Percentiles rank a stretch among this genome's conserved stretches.
Evolutionary conservation across 1,139 yeast genomes (phyloP).

Genomic region (Zygosaccharomyces pseudobailii): DNA sequence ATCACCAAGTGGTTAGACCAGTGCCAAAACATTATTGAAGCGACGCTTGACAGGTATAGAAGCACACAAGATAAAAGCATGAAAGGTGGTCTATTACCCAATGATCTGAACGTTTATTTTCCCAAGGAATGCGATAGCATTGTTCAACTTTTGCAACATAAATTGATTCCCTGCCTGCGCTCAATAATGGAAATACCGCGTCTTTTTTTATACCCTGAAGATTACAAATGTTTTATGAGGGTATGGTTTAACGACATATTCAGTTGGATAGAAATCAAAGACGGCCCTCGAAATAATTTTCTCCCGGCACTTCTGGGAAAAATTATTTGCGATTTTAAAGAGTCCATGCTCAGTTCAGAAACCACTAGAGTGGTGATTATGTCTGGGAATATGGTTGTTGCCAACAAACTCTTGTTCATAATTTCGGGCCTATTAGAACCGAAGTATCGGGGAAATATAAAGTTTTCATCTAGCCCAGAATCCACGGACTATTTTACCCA

Average conservation of each 20-base stretch:
- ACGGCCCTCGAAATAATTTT: constrained; percentile 42
- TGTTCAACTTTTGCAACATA: constrained; percentile 25
- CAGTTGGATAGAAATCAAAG: constrained; percentile 61
- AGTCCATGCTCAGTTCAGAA: constrained; percentile 32
- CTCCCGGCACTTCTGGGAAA: constrained; percentile 45
- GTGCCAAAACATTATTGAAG: constrained; percentile 20
- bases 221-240: constrained; percentile 27
- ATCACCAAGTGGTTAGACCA: constrained; percentile 27
- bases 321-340: constrained; percentile 39
- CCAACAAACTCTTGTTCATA: constrained; percentile 53
- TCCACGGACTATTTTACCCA: constrained; percentile 1
- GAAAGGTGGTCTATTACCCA: constrained; percentile 14
- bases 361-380: constrained; percentile 49
- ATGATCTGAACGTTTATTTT: constrained; percentile 15
- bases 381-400: constrained; percentile 59
- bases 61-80: constrained; percentile 2
- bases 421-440: constrained; percentile 43
- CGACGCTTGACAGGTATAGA: constrained; percentile 8
- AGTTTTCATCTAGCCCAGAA: constrained; percentile 5
- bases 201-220: constrained; percentile 32
- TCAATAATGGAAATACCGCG: constrained; percentile 35
- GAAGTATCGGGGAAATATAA: constrained; percentile 18
- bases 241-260: constrained; percentile 55
- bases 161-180: constrained; percentile 30
- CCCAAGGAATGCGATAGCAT: constrained; percentile 23